Base-by-base conservation (phyloP, 495 filamentous ascomycete species). In the Evernia prunastri region DNA sequence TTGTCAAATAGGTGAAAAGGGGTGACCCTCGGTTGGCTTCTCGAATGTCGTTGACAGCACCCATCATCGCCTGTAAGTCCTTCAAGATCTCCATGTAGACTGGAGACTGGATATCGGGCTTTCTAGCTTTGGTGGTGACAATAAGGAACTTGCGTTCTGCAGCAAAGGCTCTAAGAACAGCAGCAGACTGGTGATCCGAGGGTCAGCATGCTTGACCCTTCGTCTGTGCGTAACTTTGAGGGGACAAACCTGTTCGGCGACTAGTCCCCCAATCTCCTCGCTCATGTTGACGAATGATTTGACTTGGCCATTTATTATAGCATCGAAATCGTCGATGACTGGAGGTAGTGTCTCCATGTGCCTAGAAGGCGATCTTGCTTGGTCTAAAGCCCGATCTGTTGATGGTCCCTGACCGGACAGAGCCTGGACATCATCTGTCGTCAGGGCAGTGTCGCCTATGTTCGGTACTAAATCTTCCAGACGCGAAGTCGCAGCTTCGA, bases 401-500 rank as follows among this genome's bases (percentile, higher is more conserved):
- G 78, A 51, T 57, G 77, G 68, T 59, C 74, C 70, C 51, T 79
- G 49, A 10, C 40, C 53, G 33, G 59, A 40, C 13, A 71, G 71
- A 13, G 71, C 63, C 31, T 69, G 59, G 6, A 65, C 66, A 29
- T 72, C 71, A 66, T 76, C 76, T 43, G 76, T 66, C 49, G 72
- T 76, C 68, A 81, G 81, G 36, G 84, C 75, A 18, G 81, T 72
- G 63, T 86, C 83, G 68, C 81, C 81, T 58, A 89, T 79, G 33
- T 87, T 84, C 69, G 89, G 85, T 27, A 92, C 92, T 71, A 97
- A 94, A 75, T 98, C 94, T 80, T 98, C 94, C 64, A 99, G 83
- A 65, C 95, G 87, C 67, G 91, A 92, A 67, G 94, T 97, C 47
- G 94, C 94, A 72, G 94, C 94, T 82, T 99, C 94, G 67, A 99